phyloP scores from a whole-genome alignment of 2,329 filamentous ascomycete species.

The Pseudogymnoascus sp. region DNA sequence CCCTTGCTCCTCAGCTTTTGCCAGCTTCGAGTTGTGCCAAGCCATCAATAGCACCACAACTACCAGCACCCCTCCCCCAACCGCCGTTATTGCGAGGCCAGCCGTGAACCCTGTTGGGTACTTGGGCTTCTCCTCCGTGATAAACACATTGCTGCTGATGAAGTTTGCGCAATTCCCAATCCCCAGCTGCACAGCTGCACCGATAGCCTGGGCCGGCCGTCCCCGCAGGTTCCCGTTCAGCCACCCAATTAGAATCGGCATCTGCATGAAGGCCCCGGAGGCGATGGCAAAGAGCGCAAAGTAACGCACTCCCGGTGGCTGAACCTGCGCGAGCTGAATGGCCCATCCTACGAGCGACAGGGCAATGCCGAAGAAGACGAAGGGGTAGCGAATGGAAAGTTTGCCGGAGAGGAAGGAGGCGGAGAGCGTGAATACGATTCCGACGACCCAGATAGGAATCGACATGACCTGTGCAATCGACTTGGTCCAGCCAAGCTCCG shows the following conservation, averaged over 20 bases:
- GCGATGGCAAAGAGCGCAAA: constrained; percentile 31
- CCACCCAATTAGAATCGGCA: constrained; percentile 30
- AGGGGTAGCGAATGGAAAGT: constrained; percentile 30
- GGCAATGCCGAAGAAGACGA: constrained; percentile 30
- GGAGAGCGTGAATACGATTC: constrained; percentile 25
- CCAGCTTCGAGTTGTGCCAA: constrained; percentile 17
- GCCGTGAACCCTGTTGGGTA: constrained; percentile 34
- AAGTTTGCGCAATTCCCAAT: constrained; percentile 40
- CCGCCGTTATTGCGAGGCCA: constrained; percentile 28
- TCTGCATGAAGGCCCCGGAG: constrained; percentile 29
- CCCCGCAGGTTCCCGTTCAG: constrained; percentile 35
- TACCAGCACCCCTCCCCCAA: constrained; percentile 11
- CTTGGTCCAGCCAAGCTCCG: constrained; percentile 28
- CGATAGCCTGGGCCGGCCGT: constrained; percentile 34
- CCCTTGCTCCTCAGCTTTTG: not conserved
- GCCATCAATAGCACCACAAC: constrained; percentile 12
- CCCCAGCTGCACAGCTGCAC: constrained; percentile 34
- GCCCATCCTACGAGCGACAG: constrained; percentile 29
- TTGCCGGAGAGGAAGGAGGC: constrained; percentile 27
- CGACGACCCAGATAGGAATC: constrained; percentile 31
- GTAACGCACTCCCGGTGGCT: constrained; percentile 25
- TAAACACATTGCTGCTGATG: constrained; percentile 36
- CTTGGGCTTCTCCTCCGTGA: constrained; percentile 31
- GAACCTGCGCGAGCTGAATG: constrained; percentile 10
- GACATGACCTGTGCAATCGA: constrained; percentile 30